Conservation (phyloP, 441 rosid genomes). For the Erodium trifolium region DNA sequence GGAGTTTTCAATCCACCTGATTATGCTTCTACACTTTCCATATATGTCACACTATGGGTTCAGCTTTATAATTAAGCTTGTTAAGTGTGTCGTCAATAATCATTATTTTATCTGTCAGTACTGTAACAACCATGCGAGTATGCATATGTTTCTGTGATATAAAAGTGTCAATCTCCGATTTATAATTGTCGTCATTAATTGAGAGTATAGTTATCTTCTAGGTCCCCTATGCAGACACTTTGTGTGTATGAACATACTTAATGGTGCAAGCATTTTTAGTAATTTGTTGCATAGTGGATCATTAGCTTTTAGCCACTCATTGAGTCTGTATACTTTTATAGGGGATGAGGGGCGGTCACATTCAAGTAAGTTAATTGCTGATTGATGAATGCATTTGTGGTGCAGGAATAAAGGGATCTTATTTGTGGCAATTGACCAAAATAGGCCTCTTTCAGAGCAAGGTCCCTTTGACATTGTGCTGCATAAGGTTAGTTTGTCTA, state of each 20-base stretch:
- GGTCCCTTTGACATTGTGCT: conserved; percentile 78
- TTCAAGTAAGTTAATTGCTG: no score
- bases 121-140: neutral
- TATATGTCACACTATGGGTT: neutral
- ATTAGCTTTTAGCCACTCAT: neutral
- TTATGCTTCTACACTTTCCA: neutral
- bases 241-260: neutral
- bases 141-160: neutral
- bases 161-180: neutral
- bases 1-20: neutral
- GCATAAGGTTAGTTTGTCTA: conserved; percentile 46
- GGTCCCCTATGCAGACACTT: no score
- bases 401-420: conserved; percentile 69
- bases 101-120: neutral
- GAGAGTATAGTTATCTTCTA: no score
- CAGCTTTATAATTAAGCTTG: neutral
- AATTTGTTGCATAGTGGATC: neutral
- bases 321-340: neutral
- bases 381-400: no score
- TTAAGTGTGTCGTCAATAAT: neutral
- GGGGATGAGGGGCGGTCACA: neutral
- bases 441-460: conserved; percentile 62
- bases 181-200: neutral
- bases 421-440: conserved; percentile 71
- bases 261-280: neutral